Conservation (phyloP, 23 red algal species). For the Gracilaria vermiculophylla region DNA sequence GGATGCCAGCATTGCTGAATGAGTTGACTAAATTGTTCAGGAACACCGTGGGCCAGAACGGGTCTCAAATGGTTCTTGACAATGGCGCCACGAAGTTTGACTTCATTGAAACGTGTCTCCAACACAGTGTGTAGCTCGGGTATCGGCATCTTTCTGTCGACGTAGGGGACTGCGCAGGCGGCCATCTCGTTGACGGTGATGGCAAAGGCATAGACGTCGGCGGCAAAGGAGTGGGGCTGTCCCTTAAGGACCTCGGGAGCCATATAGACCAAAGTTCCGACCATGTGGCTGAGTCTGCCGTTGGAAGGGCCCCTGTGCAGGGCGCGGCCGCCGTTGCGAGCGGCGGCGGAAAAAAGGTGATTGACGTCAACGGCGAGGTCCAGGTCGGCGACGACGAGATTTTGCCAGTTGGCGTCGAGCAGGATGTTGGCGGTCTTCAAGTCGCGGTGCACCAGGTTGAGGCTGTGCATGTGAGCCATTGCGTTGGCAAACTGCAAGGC, state of each 20-base stretch:
- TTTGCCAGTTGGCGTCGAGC: slow-evolving; percentile 58
- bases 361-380: slow-evolving; percentile 78
- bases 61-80: slow-evolving; percentile 85
- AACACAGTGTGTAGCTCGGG: slow-evolving; percentile 96
- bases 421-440: slow-evolving; percentile 95
- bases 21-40: slow-evolving; percentile 67
- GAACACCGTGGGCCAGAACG: slow-evolving; percentile 54
- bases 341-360: slow-evolving; percentile 25
- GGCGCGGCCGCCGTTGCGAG: slow-evolving; percentile 62
- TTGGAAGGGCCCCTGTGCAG: slow-evolving; percentile 75
- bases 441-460: slow-evolving; percentile 91
- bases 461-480: slow-evolving; percentile 79
- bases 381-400: slow-evolving; percentile 80
- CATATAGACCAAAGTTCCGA: slow-evolving; percentile 96
- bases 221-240: slow-evolving; percentile 63
- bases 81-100: slow-evolving; percentile 82
- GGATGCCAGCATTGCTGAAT: slow-evolving; percentile 78
- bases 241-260: slow-evolving; percentile 91
- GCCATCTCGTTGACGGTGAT: slow-evolving; percentile 92
- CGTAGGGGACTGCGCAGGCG: slow-evolving; percentile 82
- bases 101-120: slow-evolving; percentile 98
- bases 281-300: slow-evolving; percentile 91
- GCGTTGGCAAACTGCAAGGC: slow-evolving; percentile 78
- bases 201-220: slow-evolving; percentile 93
- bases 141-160: slow-evolving; percentile 84